phyloP scores from a whole-genome alignment of 805 yeast species.

The Candida boidinii region DNA sequence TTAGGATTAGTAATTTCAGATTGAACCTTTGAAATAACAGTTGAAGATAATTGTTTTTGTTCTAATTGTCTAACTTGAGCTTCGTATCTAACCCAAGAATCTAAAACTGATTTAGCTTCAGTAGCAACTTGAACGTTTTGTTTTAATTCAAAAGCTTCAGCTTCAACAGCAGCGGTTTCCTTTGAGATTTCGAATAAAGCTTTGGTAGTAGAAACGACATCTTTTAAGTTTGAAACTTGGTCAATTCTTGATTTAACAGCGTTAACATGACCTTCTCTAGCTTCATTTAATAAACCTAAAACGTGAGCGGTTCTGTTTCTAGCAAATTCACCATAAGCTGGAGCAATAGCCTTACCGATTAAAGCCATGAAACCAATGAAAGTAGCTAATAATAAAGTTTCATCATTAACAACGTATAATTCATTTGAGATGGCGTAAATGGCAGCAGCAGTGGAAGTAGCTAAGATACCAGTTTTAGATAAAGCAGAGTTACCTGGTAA shows the following conservation, averaged over 20 bases:
- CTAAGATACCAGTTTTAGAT: constrained; percentile 91
- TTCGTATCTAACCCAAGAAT: constrained; percentile 99
- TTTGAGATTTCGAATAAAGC: constrained; percentile 88
- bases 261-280: constrained; percentile 82
- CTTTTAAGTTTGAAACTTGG: constrained; percentile 80
- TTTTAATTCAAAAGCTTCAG: constrained; percentile 86
- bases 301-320: constrained; percentile 59
- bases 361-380: constrained; percentile 71
- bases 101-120: constrained; percentile 92
- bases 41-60: constrained; percentile 82
- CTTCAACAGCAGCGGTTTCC: constrained; percentile 95
- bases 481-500: constrained; percentile 85
- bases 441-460: constrained; percentile 92
- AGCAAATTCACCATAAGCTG: constrained; percentile 92
- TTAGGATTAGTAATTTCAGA: constrained; percentile 76
- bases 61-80: constrained; percentile 92
- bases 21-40: constrained; percentile 85
- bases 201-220: constrained; percentile 86
- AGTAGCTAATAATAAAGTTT: constrained; percentile 75
- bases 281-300: constrained; percentile 60
- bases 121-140: constrained; percentile 80
- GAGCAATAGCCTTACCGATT: constrained; percentile 83
- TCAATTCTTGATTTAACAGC: constrained; percentile 92
- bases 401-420: constrained; percentile 89
- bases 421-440: constrained; percentile 91